These are phyloP conservation scores for Leishmania mexicana DNA, from an alignment of 208 protist species.

Conservation along the genomic window DNA sequence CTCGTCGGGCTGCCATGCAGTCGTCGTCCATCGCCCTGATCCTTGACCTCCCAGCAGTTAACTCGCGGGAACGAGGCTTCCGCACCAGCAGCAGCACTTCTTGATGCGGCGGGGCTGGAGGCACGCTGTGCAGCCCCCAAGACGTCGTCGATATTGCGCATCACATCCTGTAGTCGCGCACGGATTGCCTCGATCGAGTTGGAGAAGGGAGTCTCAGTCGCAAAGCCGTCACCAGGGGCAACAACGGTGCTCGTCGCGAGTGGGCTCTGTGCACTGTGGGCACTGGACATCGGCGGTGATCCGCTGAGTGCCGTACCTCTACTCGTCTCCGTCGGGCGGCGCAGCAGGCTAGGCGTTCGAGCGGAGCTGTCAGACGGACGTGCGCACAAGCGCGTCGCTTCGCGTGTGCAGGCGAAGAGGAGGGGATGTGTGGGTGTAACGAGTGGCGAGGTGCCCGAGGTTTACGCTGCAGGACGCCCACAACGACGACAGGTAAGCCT, in stretches of 20 bases:
- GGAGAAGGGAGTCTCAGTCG: constrained; percentile 8
- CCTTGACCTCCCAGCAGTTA: neutral
- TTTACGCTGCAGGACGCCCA: neutral
- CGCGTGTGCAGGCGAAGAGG: neutral
- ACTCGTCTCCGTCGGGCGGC: neutral
- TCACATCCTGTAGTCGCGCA: constrained; percentile 45
- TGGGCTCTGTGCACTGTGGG: neutral
- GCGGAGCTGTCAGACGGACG: neutral
- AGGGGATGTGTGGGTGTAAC: neutral
- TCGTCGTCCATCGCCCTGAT: neutral
- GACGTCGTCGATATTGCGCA: constrained; percentile 56
- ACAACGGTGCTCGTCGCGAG: neutral
- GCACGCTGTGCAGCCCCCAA: constrained; percentile 4
- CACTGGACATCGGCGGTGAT: neutral
- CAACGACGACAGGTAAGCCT: neutral
- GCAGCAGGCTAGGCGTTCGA: neutral
- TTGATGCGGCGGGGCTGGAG: neutral
- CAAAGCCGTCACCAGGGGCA: neutral
- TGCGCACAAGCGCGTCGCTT: neutral
- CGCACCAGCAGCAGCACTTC: neutral
- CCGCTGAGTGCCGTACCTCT: too few relatives aligned
- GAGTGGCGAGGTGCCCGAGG: neutral
- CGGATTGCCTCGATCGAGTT: constrained; percentile 33
- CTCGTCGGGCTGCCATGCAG: neutral
- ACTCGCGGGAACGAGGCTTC: neutral